Percentiles rank a stretch among this genome's conserved stretches.
These are phyloP conservation scores for Penicillium fuscoglaucum DNA, from an alignment of 2,329 filamentous ascomycete species.

Conservation along the genomic window DNA sequence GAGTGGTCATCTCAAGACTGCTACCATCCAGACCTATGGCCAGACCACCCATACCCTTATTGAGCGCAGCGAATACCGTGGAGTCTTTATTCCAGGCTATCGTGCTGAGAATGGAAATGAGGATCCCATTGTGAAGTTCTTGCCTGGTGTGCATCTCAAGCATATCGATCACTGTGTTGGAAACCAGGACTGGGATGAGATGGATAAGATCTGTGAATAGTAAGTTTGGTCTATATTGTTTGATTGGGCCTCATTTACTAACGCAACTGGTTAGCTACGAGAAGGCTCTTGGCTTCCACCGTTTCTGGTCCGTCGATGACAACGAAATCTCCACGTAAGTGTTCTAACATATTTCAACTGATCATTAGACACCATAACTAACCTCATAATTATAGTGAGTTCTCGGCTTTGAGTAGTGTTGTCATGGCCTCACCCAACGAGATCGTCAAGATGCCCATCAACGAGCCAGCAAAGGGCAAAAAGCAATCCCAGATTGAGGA, in stretches of 20 bases:
- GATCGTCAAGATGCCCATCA: constrained; percentile 96
- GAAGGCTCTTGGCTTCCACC: constrained; percentile 84
- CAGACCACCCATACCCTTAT: constrained; percentile 94
- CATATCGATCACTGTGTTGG: constrained; percentile 96
- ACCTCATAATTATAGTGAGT: constrained; percentile 55
- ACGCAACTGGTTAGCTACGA: constrained; percentile 72
- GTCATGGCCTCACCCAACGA: constrained; percentile 88
- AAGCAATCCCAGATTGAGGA: constrained; percentile 95
- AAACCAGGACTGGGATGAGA: constrained; percentile 93
- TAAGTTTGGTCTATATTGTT: no score
- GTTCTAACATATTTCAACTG: no score
- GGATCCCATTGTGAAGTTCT: constrained; percentile 49
- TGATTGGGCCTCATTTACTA: no score
- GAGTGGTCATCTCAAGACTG: constrained; percentile 67
- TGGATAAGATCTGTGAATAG: constrained; percentile 66
- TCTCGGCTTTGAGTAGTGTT: constrained; percentile 81
- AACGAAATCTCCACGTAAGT: constrained; percentile 73
- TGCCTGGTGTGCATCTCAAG: constrained; percentile 67
- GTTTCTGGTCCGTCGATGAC: constrained; percentile 97
- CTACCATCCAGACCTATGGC: constrained; percentile 87
- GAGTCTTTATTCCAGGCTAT: constrained; percentile 82
- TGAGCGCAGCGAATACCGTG: constrained; percentile 67
- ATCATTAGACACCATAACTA: constrained; percentile 2
- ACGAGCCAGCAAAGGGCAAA: constrained; percentile 87
- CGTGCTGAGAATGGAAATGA: constrained; percentile 51